Percentiles rank a stretch among this genome's conserved stretches.
phyloP scores from a whole-genome alignment of 1,284 basidiomycete species.

The Apiotrichum porosum region DNA sequence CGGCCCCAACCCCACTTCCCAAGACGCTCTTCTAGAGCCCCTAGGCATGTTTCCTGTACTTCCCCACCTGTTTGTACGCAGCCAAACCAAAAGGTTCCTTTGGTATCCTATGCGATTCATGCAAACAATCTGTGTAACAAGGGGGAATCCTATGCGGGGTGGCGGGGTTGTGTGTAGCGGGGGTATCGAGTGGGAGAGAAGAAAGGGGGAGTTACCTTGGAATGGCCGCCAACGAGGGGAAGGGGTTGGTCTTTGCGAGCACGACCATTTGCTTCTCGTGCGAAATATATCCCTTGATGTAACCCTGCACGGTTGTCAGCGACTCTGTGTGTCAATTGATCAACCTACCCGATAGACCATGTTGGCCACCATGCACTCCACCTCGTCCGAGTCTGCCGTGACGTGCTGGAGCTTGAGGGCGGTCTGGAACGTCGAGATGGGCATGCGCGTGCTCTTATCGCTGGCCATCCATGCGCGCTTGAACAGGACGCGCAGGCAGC shows the following conservation, averaged over 20 bases:
- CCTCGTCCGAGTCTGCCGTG: slow-evolving; percentile 61
- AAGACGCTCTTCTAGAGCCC: too few species aligned
- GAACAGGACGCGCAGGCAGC: slow-evolving; percentile 79
- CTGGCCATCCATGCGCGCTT: slow-evolving; percentile 78
- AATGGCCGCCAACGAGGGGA: slow-evolving; percentile 56
- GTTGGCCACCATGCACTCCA: slow-evolving; percentile 89
- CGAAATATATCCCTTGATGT: slow-evolving; percentile 90
- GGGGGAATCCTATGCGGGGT: neutral
- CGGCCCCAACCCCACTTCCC: too few species aligned
- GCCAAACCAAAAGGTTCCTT: too few species aligned
- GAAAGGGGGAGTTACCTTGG: slow-evolving; percentile 18
- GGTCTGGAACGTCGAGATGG: slow-evolving; percentile 67
- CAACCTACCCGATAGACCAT: slow-evolving; percentile 73
- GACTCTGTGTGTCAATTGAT: too few species aligned
- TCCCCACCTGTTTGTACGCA: too few species aligned
- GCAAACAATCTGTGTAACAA: too few species aligned
- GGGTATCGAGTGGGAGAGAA: too few species aligned
- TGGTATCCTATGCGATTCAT: too few species aligned
- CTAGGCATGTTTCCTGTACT: too few species aligned
- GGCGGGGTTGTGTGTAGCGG: neutral
- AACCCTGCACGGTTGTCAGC: slow-evolving; percentile 57
- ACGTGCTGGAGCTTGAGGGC: slow-evolving; percentile 63
- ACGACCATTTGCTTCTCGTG: slow-evolving; percentile 93
- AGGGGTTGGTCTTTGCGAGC: slow-evolving; percentile 72
- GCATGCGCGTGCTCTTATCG: slow-evolving; percentile 67